Conservation (phyloP, 345 rosid species). For the Salix koriyanagi region DNA sequence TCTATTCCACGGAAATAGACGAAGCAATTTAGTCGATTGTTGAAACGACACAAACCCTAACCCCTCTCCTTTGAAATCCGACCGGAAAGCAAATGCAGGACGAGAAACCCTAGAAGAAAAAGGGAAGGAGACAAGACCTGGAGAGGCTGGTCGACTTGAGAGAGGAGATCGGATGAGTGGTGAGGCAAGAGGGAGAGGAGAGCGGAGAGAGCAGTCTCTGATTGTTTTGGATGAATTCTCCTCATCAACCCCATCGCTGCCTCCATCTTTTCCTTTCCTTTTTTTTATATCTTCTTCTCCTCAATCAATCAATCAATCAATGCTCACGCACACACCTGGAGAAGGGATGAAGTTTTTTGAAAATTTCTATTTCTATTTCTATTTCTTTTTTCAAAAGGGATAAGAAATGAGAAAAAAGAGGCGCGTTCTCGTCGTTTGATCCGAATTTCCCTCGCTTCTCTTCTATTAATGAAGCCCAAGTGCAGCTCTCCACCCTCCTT, state of each 20-base stretch:
- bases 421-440: conserved; percentile 20
- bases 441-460: conserved; percentile 35
- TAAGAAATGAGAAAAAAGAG: background rate
- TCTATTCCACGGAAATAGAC: too few species aligned
- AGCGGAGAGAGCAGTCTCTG: conserved; percentile 90
- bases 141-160: conserved; percentile 97
- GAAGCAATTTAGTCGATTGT: too few species aligned
- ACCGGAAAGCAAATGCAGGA: background rate
- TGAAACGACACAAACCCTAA: too few species aligned
- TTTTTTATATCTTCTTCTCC: background rate
- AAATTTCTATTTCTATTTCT: background rate
- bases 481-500: background rate
- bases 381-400: background rate
- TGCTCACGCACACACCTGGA: background rate
- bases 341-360: background rate
- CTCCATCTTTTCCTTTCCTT: conserved; percentile 45
- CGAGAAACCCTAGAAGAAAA: background rate
- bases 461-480: background rate
- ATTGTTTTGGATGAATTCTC: conserved; percentile 86
- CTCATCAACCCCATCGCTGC: conserved; percentile 90
- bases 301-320: too few species aligned
- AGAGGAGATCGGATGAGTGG: conserved; percentile 93
- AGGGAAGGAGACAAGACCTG: conserved; percentile 44
- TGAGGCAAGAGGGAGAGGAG: conserved; percentile 84
- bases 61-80: background rate